phyloP scores from a whole-genome alignment of 352 stramenopile species.

The Phytophthora sp. region DNA sequence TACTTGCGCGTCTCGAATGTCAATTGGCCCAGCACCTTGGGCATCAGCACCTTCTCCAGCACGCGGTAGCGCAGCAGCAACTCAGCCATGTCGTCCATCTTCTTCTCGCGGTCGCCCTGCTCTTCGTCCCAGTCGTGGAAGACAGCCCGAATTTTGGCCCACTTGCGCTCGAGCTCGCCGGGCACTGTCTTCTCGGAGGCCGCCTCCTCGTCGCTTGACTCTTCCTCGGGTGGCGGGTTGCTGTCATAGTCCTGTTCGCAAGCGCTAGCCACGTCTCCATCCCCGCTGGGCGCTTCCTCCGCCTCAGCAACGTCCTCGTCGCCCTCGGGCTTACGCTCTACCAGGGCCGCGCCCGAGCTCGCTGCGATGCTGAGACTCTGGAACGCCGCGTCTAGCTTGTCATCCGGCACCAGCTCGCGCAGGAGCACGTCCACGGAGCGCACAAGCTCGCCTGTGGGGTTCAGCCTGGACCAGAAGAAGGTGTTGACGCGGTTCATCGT shows the following conservation, averaged over 20 bases:
- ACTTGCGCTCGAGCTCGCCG: constrained; percentile 74
- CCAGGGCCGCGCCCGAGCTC: constrained; percentile 19
- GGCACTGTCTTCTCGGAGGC: constrained; percentile 67
- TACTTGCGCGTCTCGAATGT: constrained; percentile 89
- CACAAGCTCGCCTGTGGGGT: constrained; percentile 78
- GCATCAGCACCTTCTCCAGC: constrained; percentile 75
- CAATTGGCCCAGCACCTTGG: constrained; percentile 71
- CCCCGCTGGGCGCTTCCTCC: constrained; percentile 26
- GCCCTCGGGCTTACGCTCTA: constrained; percentile 29
- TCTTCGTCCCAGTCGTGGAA: constrained; percentile 84
- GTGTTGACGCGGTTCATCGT: constrained; percentile 73
- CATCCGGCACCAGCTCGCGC: constrained; percentile 60
- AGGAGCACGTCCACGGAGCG: constrained; percentile 71
- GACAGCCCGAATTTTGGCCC: constrained; percentile 73
- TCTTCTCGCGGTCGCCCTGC: constrained; percentile 69
- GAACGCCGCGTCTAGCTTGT: constrained; percentile 61
- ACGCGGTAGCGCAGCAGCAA: constrained; percentile 74
- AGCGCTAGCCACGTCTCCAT: constrained; percentile 5
- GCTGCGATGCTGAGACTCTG: constrained; percentile 51
- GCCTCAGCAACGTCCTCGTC: constrained; percentile 36
- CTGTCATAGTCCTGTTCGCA: constrained; percentile 39
- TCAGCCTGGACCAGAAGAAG: constrained; percentile 80
- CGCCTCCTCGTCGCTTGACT: constrained; percentile 65
- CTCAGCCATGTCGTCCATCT: constrained; percentile 84
- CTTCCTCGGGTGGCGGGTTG: constrained; percentile 45